Base-by-base conservation (phyloP, 2,329 filamentous ascomycete genomes). In the Geosmithia flava region DNA sequence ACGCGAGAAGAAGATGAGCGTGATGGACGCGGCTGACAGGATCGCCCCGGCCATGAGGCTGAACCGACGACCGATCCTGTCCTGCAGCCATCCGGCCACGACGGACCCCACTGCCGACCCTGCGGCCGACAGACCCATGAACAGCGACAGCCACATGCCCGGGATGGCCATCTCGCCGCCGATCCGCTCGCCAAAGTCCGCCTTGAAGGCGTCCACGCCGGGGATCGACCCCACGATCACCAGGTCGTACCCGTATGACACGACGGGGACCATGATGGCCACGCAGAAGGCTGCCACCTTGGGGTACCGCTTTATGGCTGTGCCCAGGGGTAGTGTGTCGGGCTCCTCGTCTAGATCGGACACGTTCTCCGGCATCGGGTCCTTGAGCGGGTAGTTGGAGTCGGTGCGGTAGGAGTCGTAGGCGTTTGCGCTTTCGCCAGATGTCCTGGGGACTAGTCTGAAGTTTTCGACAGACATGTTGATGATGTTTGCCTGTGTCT, bases 1-100 rank as follows among this genome's bases (percentile, higher is more conserved):
- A 20, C 55, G 52, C 0, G 60, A 62, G 42, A 59, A 58, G 51
- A 62, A 62, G 16, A 62, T 58, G 27, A 54, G 48, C 1, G 51
- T 48, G 1, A 62, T 56, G 1, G 54, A 55, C 3, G 53, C 20
- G 2, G 52, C 53, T 0, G 59, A 61, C 5, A 60, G 30, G 27
- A 60, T 42, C 0, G 54, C 59, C 1, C 60, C 59, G 1, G 51
- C 27, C 39, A 56, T 43, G 13, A 62, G 52, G 20, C 54, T 56
- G 20, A 51, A 46, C 39, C 52, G 53, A 17, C 60, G 57, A 1
- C 60, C 60, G 19, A 60, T 46, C 1, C 51, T 44, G 3, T 62
- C 58, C 7, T 61, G 59, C 1, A 57, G 44, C 57, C 55, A 62
- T 6, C 60, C 60, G 0, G 54, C 59, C 5, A 56, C 29, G 1